These are phyloP conservation scores for Fusarium fujikuroi DNA, from an alignment of 2,329 filamentous ascomycete genomes.

Conservation along the genomic window DNA sequence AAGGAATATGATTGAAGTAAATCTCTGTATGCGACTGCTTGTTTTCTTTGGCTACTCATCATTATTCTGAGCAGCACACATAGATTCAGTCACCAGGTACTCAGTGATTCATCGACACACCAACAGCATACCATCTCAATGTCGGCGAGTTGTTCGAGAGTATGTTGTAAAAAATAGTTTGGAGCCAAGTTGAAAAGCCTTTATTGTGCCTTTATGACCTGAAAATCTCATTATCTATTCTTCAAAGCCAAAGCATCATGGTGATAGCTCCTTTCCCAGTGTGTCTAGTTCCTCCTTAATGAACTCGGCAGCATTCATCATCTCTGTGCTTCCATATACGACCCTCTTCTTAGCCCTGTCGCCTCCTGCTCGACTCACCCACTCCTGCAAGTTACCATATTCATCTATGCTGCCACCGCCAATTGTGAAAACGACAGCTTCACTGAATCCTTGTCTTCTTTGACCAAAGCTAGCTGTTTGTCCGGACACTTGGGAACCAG, in stretches of 20 bases:
- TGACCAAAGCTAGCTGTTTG: constrained; percentile 90
- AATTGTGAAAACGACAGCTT: constrained; percentile 93
- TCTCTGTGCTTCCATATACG: constrained; percentile 93
- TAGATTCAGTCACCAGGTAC: not conserved
- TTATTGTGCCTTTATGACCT: not conserved
- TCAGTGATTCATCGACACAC: not conserved
- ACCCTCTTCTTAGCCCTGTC: constrained; percentile 79
- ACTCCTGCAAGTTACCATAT: constrained; percentile 96
- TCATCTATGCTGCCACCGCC: constrained; percentile 99
- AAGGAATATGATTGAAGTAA: not conserved
- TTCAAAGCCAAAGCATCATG: constrained; percentile 37
- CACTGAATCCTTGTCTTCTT: constrained; percentile 85
- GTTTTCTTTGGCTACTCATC: not conserved
- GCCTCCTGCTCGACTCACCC: constrained; percentile 82
- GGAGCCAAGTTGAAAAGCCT: not conserved
- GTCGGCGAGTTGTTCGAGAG: not conserved
- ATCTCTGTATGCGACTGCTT: not conserved
- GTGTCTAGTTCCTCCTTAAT: constrained; percentile 71
- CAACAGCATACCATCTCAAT: not conserved
- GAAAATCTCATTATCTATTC: constrained; percentile 38
- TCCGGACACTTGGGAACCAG: constrained; percentile 65
- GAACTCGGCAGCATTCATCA: constrained; percentile 76
- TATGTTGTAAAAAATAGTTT: not conserved
- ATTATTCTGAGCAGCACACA: fast-evolving
- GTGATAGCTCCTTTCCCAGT: constrained; percentile 66